Percentiles rank a stretch among this genome's conserved stretches.
Evolutionary conservation across 208 protist genomes (phyloP).

Genomic region (Trypanosoma cruzi): DNA sequence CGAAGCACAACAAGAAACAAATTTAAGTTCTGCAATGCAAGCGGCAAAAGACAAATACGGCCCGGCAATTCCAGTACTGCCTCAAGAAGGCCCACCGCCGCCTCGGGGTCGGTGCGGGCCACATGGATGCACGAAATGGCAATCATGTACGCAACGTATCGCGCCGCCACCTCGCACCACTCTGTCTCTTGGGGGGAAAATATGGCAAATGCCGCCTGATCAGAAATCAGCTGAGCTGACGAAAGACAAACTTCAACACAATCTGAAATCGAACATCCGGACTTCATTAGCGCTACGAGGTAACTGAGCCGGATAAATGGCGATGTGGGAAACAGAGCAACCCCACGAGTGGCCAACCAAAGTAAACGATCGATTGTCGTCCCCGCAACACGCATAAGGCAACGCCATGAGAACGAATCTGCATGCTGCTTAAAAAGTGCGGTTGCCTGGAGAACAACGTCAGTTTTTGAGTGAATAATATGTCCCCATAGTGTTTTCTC

Average conservation of each 20-base stretch:
- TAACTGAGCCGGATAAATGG: conserved; percentile 61
- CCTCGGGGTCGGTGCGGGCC: conserved; percentile 25
- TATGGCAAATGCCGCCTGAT: conserved; percentile 42
- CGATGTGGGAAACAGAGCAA: conserved; percentile 57
- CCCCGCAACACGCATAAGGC: conserved; percentile 46
- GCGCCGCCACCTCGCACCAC: conserved; percentile 41
- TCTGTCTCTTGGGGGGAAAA: conserved; percentile 27
- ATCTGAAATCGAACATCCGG: neutral
- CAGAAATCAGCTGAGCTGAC: conserved; percentile 44
- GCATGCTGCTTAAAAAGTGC: conserved; percentile 41
- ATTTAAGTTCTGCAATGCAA: conserved; percentile 68
- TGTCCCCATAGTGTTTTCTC: conserved; percentile 24
- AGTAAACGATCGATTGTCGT: conserved; percentile 35
- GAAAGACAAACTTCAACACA: conserved; percentile 46
- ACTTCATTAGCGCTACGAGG: conserved; percentile 34
- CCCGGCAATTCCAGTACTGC: conserved; percentile 27
- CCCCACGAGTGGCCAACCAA: conserved; percentile 68
- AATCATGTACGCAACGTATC: conserved; percentile 70
- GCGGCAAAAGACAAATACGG: conserved; percentile 48
- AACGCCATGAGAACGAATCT: conserved; percentile 63
- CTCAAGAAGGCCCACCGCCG: conserved; percentile 28
- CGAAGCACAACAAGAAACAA: conserved; percentile 53
- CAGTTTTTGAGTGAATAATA: conserved; percentile 10
- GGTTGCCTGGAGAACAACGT: neutral
- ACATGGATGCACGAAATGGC: conserved; percentile 43